phyloP scores from a whole-genome alignment of 2,329 filamentous ascomycete species.

The Cordyceps militaris region DNA sequence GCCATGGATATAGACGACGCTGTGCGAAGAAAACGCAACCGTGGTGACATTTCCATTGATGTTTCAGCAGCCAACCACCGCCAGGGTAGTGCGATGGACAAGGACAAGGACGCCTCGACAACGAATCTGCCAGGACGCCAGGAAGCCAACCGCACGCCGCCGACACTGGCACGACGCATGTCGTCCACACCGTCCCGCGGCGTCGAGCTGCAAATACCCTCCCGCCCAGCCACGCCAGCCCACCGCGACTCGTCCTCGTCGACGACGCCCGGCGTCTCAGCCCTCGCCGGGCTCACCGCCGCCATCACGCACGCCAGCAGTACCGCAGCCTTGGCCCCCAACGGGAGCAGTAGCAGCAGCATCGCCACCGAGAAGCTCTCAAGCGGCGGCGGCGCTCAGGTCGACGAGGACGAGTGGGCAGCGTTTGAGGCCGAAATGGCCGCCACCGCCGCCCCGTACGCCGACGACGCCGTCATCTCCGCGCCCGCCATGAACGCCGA shows the following conservation, averaged over 20 bases:
- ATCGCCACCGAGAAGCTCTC: not conserved
- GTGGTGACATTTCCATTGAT: slow-evolving; percentile 25
- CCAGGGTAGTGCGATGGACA: slow-evolving; percentile 13
- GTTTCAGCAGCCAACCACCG: slow-evolving; percentile 10
- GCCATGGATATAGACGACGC: slow-evolving; percentile 30
- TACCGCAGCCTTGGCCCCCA: slow-evolving; percentile 3
- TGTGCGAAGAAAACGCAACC: slow-evolving; percentile 40
- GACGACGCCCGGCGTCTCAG: slow-evolving; percentile 29
- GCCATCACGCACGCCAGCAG: slow-evolving; percentile 18
- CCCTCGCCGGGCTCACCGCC: slow-evolving; percentile 14
- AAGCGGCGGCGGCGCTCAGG: slow-evolving; percentile 17
- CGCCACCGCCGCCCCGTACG: slow-evolving; percentile 30
- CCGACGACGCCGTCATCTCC: slow-evolving; percentile 53
- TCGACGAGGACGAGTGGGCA: slow-evolving; percentile 76
- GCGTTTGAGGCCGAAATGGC: slow-evolving; percentile 81
- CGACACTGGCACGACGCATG: slow-evolving; percentile 37
- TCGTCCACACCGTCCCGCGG: slow-evolving; percentile 48
- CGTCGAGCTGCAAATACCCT: slow-evolving; percentile 56
- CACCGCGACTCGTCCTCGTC: slow-evolving; percentile 34
- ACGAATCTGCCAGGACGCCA: slow-evolving; percentile 10
- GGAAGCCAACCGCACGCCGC: slow-evolving; percentile 31
- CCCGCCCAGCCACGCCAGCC: slow-evolving; percentile 54
- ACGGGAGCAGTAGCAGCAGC: not conserved
- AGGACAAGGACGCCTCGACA: slow-evolving; percentile 13
- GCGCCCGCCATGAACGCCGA: slow-evolving; percentile 61